Base-by-base conservation (phyloP, 1,139 yeast species). In the Blastobotrys apis region DNA sequence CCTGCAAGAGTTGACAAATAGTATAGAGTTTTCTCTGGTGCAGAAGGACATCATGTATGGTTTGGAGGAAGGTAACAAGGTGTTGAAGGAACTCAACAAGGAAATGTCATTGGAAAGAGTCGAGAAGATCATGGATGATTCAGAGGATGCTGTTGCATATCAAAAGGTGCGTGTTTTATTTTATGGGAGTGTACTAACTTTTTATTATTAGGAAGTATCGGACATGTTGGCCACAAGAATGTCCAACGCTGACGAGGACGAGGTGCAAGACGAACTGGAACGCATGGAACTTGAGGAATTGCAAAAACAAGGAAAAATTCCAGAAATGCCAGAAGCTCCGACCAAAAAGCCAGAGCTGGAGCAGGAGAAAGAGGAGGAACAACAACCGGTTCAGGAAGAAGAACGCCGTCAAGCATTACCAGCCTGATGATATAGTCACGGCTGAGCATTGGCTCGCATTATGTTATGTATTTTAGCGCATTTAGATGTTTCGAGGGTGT, bases 11-110 rank as follows among this genome's bases (percentile, higher is more conserved):
- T 57, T 62, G 32, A 66, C 69, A 1, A 51, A 58, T 32, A 58
- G 84, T 26, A 84, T 92, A 34, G 97, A 92, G 65, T 88, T 85
- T 66, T 92, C 94, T 56, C 67, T 85, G 50, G 82, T 92, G 31
- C 97, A 90, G 61, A 80, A 81, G 53, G 95, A 87, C 57, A 90
- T 92, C 41, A 55, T 88, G 13, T 77, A 75, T 51, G 96, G 97
- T 0, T 70, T 92, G 37, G 73, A 78, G 53, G 82, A 84, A 53
- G 97, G 97, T 21, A 87, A 84, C 60, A 69, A 73, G 47, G 86
- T 87, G 6, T 72, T 92, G 53, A 80, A 75, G 54, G 79, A 78
- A 52, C 71, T 92, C 49, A 90, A 92, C 63, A 70, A 70, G 44
- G 96, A 90, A 57, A 77, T 88, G 78, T 80, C 79, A 37, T 63